phyloP scores from a whole-genome alignment of 257 asterid genomes.

The Ilex asprella region DNA sequence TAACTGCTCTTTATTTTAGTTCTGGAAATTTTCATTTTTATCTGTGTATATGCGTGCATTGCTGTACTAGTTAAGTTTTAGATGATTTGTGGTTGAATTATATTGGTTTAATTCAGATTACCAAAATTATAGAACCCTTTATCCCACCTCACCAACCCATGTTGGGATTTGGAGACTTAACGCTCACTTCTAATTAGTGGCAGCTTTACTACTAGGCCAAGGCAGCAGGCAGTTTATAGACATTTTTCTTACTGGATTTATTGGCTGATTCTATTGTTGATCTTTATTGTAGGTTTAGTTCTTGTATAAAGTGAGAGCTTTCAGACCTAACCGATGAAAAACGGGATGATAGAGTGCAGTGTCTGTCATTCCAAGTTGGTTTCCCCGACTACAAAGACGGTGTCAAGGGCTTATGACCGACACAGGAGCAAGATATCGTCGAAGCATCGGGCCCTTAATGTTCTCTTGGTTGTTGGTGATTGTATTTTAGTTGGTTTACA shows the following conservation, averaged over 20 bases:
- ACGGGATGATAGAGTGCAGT: slow-evolving; percentile 78
- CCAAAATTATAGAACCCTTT: no score
- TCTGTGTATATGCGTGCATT: not conserved
- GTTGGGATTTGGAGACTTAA: no score
- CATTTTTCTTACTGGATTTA: not conserved
- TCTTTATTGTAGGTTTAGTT: no score
- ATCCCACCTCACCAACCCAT: no score
- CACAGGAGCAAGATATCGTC: slow-evolving; percentile 62
- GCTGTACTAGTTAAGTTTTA: not conserved
- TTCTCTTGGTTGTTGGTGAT: slow-evolving; percentile 64
- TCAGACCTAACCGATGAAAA: slow-evolving; percentile 25
- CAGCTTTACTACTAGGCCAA: no score
- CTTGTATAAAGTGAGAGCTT: not conserved
- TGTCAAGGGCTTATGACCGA: slow-evolving; percentile 66
- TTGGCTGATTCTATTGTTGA: not conserved
- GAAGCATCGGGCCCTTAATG: slow-evolving; percentile 62
- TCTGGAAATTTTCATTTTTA: no score
- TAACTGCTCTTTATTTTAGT: no score
- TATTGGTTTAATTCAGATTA: not conserved
- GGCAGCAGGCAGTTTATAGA: not conserved
- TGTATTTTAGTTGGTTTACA: slow-evolving; percentile 72
- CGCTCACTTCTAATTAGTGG: no score
- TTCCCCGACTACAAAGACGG: slow-evolving; percentile 48
- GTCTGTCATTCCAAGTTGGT: slow-evolving; percentile 81
- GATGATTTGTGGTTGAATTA: not conserved